Base-by-base conservation (phyloP, 2,329 filamentous ascomycete genomes). In the Ceratocystis albifundus region DNA sequence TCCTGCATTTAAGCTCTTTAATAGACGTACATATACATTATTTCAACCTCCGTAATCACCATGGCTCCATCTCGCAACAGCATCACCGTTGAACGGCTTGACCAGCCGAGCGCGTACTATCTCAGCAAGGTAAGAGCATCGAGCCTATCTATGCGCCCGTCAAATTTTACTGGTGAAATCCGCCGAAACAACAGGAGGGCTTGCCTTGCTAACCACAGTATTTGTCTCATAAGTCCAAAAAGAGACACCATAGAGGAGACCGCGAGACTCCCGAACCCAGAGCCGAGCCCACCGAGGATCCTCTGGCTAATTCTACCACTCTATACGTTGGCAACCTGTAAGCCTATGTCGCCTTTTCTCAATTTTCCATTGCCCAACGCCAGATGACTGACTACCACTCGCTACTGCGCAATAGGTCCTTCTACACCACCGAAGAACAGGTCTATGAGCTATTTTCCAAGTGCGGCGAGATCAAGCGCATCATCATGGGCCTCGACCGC, bases 381-480 rank as follows among this genome's bases (percentile, higher is more conserved):
- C 55, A 36, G 25, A 36, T 28, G 25, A 46, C 28, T 63, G 55
- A 69, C 66, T 67, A 41, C 5, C 17, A 22, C 7, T 25, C 10
- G 69, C 69, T 20, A 66, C 69, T 69, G 66, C 69, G 69, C 65
- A 28, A 53, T 71, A 91, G 89, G 65, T 96, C 92, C 50, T 96
- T 96, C 79, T 96, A 96, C 81, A 99, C 94, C 28, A 99, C 94
- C 66, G 94, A 99, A 76, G 94, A 99, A 78, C 94, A 99, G 75
- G 96, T 99, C 68, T 93, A 97, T 76, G 93, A 97, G 77, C 85
- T 96, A 61, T 96, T 96, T 76, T 86, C 88, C 68, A 96, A 96
- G 81, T 93, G 91, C 76, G 94, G 94, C 72, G 94, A 97, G 79
- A 96, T 99, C 78, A 99, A 99, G 79, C 89, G 94, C 32, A 84